Evolutionary conservation across 805 yeast species (phyloP), one percentile per base, ranked within the genome.

Genomic region (Komagataella kurtzmanii): DNA sequence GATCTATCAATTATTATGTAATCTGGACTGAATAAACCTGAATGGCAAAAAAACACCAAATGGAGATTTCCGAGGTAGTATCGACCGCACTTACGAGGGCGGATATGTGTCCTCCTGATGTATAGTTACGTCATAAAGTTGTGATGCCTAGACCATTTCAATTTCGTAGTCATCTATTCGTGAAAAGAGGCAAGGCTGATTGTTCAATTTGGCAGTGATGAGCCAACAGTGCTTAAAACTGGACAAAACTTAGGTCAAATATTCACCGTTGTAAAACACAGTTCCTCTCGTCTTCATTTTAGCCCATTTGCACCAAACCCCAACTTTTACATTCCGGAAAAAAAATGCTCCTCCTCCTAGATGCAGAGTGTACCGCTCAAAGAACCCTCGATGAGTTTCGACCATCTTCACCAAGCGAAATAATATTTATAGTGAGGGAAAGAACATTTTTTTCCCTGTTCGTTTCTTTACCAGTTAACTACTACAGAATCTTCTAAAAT

Each of bases 381-480:
- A 45, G 47, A 18, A 45, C 23, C 23, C 47, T 45, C 23, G 47
- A 18, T 45, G 47, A 45, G 19, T 19, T 45, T 18, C 47, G 47
- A 19, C 19, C 19, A 19, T 45, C 47, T 30, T 48, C 4, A 30
- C 24, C 47, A 49, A 49, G 7, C 6, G 43, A 17, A 12, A 49
- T 49, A 36, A 30, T 10, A 23, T 52, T 12, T 36, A 45, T 18
- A 49, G 47, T 10, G 44, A 47, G 19, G 52, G 52, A 7, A 52
- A 57, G 7, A 57, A 58, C 23, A 59, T 57, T 49, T 50, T 59
- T 45, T 55, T 61, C 21, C 55, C 61, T 1, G 47, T 40, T 54
- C 10, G 44, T 53, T 17, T 48, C 49, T 40, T 50, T 49, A 24
- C 36, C 24, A 45, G 24, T 24, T 21, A 44, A 21, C 21, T 23